phyloP scores from a whole-genome alignment of 2,329 filamentous ascomycete genomes.

The Botryosphaeria dothidea region DNA sequence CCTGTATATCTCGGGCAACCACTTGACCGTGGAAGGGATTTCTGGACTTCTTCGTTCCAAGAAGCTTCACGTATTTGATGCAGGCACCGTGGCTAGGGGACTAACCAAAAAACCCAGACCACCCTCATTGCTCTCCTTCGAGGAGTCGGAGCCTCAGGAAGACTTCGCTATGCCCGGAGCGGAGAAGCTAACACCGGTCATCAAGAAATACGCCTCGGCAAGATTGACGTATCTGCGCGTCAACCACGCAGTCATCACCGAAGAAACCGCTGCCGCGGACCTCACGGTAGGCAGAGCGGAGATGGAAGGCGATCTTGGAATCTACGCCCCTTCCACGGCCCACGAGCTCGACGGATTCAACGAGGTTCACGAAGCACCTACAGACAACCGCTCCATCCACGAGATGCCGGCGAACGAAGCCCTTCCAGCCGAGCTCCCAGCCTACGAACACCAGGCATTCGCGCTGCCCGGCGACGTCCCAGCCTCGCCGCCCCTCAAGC shows the following conservation, averaged over 20 bases:
- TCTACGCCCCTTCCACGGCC: constrained; percentile 26
- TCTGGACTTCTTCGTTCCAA: constrained; percentile 54
- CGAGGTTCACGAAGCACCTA: constrained; percentile 35
- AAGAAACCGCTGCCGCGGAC: constrained; percentile 35
- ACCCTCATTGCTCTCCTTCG: constrained; percentile 15
- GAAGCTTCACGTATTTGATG: constrained; percentile 57
- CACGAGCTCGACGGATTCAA: constrained; percentile 30
- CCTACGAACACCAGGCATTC: not conserved
- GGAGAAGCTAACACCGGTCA: constrained; percentile 55
- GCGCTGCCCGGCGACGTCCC: constrained; percentile 13
- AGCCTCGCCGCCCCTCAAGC: not conserved
- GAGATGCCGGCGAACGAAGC: constrained; percentile 42
- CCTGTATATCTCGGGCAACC: constrained; percentile 59
- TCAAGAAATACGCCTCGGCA: constrained; percentile 49
- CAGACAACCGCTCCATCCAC: constrained; percentile 31
- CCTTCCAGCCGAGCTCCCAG: not conserved
- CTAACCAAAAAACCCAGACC: constrained; percentile 23
- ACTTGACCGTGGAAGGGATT: constrained; percentile 57
- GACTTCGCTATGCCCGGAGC: constrained; percentile 46
- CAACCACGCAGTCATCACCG: constrained; percentile 56
- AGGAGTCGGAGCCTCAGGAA: constrained; percentile 19
- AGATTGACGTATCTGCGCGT: constrained; percentile 56
- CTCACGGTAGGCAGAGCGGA: constrained; percentile 23
- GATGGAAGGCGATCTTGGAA: constrained; percentile 27
- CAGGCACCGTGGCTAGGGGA: constrained; percentile 48